These are phyloP conservation scores for Pestalotiopsis sp. DNA, from an alignment of 2,329 filamentous ascomycete species.

Conservation along the genomic window DNA sequence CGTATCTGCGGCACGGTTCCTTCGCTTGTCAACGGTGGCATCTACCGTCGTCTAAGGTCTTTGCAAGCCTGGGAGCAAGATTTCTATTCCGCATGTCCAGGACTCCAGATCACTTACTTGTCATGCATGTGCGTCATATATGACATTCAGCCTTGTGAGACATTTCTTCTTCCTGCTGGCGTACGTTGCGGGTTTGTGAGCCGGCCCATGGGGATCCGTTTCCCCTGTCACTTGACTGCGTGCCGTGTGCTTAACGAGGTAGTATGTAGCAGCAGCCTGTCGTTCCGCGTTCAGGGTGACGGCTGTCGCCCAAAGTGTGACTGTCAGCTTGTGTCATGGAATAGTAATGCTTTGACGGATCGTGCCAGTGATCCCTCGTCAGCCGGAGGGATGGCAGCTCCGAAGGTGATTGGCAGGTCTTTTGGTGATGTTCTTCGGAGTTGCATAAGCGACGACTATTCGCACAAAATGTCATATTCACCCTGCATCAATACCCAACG, in stretches of 20 bases:
- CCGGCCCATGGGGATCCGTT: not conserved
- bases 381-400: not conserved
- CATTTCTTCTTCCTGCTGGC: constrained; percentile 6
- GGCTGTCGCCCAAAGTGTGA: not conserved
- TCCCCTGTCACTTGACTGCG: not conserved
- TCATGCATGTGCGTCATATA: not conserved
- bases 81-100: not conserved
- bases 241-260: constrained; percentile 1
- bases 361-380: constrained; percentile 1
- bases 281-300: not conserved
- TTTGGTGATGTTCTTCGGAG: not conserved
- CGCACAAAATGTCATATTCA: constrained; percentile 1
- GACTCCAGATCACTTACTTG: not conserved
- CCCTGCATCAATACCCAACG: constrained; percentile 13
- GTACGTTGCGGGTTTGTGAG: not conserved
- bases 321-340: not conserved
- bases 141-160: constrained; percentile 11
- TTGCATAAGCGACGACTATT: constrained; percentile 10
- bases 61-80: not conserved
- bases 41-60: no score
- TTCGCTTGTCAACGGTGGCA: not conserved
- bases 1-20: not conserved
- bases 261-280: not conserved
- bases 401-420: not conserved
- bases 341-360: not conserved